Evolutionary conservation across 106 monocot genomes (phyloP), one percentile per base, ranked within the genome.

Genomic region (Posidonia australis): DNA sequence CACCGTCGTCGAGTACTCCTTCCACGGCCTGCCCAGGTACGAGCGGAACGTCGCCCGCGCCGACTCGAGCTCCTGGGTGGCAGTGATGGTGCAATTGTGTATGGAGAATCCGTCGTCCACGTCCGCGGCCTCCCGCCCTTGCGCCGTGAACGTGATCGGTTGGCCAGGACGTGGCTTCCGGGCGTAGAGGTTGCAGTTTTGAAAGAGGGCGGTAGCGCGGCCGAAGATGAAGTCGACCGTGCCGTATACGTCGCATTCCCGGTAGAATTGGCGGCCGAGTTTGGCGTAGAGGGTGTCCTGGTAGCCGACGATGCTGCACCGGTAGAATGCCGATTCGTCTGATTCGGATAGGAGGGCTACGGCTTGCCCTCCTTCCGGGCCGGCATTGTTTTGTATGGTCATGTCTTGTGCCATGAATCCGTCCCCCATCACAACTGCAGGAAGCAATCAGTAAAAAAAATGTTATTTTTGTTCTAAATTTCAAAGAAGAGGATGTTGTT

Each of bases 21-120:
- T 61, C 60, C 60, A 61, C 31, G 60, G 60, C 28, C 60, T 30
- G 30, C 60, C 60, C 12, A 61, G 60, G 60, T 61, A 61, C 5
- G n/a, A 12, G 46, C 17, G 21, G 54, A 80, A 31, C 1, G 60
- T 16, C 1, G 32, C 7, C 3, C 5, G 12, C 9, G 13, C 30
- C 23, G 60, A 11, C 32, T 32, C 26, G 27, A 84, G 68, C 7
- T 19, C 23, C 3, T 22, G 22, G 1, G 1, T 26, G 20, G 60
- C 27, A 3, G 60, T 41, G 27, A 61, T 61, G n/a, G 20, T 61
- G 31, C 60, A 29, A 28, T 36, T 36, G 17, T 61, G 60, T 27
- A 61, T 61, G 31, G 60, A 61, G 11, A 31, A 24, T 7, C 60
- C 60, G 18, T 20, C 24, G 16, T 10, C 24, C 32, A 23, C 24